Conservation (phyloP, 805 yeast genomes). For the Candida dajiaensis region DNA sequence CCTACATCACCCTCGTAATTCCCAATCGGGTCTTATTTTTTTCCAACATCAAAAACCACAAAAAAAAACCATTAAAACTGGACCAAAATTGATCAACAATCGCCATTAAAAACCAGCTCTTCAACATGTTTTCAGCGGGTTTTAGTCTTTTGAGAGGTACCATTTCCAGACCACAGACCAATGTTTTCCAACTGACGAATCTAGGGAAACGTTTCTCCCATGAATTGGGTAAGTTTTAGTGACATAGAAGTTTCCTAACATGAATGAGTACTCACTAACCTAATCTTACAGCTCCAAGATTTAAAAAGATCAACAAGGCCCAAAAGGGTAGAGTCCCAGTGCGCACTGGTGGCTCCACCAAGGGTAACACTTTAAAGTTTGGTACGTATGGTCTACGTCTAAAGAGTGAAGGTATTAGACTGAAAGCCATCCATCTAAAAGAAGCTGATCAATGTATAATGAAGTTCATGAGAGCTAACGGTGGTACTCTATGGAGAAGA, state of each 20-base stretch:
- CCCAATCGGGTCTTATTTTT: background rate
- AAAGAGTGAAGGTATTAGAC: slow-evolving; percentile 79
- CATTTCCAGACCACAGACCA: background rate
- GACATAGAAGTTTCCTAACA: background rate
- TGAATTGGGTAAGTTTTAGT: slow-evolving; percentile 16
- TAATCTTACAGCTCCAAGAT: slow-evolving; percentile 20
- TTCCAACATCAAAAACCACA: background rate
- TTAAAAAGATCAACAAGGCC: slow-evolving; percentile 47
- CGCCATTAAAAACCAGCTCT: background rate
- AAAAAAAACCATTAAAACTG: background rate
- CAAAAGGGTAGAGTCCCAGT: slow-evolving; percentile 94
- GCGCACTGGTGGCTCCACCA: slow-evolving; percentile 88
- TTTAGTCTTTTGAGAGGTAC: slow-evolving; percentile 1
- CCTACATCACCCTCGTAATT: background rate
- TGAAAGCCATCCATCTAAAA: slow-evolving; percentile 80
- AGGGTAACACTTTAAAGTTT: slow-evolving; percentile 76
- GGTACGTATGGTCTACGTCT: slow-evolving; percentile 86
- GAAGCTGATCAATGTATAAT: slow-evolving; percentile 86
- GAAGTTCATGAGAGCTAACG: slow-evolving; percentile 76
- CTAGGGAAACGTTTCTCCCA: slow-evolving; percentile 25
- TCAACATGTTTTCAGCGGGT: background rate
- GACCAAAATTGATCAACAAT: too few relatives aligned
- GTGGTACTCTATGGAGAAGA: slow-evolving; percentile 74
- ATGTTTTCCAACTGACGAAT: background rate
- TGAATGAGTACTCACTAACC: background rate